Evolutionary conservation across 495 filamentous ascomycete genomes (phyloP).

Genomic region (Penicillium roqueforti): DNA sequence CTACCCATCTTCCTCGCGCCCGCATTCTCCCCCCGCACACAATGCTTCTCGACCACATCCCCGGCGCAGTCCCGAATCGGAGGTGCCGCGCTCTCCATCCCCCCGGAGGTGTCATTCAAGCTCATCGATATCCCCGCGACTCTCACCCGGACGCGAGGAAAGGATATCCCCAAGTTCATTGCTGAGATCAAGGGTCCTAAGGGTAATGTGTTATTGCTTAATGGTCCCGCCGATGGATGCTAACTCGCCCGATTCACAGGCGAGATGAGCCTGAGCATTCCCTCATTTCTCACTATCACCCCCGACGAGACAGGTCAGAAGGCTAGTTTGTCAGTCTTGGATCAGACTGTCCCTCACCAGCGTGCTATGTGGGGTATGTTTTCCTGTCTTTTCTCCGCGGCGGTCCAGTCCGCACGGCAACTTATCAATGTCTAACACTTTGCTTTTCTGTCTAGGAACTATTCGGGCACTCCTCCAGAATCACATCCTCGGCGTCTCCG

Average conservation of each 20-base stretch:
- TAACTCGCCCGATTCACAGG: slow-evolving; percentile 37
- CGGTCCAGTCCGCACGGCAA: background rate
- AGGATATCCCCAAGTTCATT: slow-evolving; percentile 51
- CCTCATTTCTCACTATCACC: slow-evolving; percentile 66
- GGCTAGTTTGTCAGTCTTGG: slow-evolving; percentile 60
- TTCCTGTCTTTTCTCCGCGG: background rate
- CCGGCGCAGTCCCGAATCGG: slow-evolving; percentile 74
- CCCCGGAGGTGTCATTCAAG: slow-evolving; percentile 71
- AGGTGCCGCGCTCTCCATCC: slow-evolving; percentile 72
- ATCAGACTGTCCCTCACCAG: slow-evolving; percentile 64
- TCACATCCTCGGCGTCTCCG: slow-evolving; percentile 86
- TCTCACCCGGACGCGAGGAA: slow-evolving; percentile 46
- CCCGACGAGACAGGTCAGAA: slow-evolving; percentile 57
- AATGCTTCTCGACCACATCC: slow-evolving; percentile 69
- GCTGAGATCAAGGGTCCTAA: slow-evolving; percentile 71
- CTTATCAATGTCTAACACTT: slow-evolving; percentile 6
- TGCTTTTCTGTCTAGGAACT: slow-evolving; percentile 57
- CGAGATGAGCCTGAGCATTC: slow-evolving; percentile 66
- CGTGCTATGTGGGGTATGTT: slow-evolving; percentile 94
- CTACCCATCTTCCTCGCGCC: slow-evolving; percentile 72
- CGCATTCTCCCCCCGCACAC: slow-evolving; percentile 56
- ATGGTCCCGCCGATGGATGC: background rate
- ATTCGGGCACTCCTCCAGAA: slow-evolving; percentile 84
- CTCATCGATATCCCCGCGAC: slow-evolving; percentile 55
- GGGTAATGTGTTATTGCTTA: slow-evolving; percentile 45